Conservation (phyloP, 148 eudicot species). For the Polygonum maritimum region DNA sequence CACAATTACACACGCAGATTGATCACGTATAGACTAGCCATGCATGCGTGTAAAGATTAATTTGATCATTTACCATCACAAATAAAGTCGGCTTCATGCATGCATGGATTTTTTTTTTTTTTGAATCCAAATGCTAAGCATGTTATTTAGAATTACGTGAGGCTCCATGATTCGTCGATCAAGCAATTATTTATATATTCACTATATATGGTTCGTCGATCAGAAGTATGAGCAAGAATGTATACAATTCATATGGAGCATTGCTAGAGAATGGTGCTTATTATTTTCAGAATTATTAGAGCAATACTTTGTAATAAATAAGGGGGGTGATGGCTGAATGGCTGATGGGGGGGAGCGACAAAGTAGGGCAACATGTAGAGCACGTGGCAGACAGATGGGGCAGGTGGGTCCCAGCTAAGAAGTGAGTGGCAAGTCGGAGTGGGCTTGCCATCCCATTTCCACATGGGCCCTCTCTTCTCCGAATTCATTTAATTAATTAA, state of each 20-base stretch:
- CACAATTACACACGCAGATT: not conserved
- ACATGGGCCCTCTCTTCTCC: not conserved
- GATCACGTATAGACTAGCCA: not conserved
- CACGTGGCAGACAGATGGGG: slow-evolving; percentile 12
- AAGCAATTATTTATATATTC: too few species aligned
- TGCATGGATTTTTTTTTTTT: too few species aligned
- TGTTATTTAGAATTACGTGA: too few species aligned
- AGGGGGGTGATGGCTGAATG: not conserved
- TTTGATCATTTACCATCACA: not conserved
- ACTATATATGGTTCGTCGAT: too few species aligned
- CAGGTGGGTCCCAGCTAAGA: slow-evolving; percentile 8
- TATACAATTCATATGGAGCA: not conserved
- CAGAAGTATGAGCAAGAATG: too few species aligned
- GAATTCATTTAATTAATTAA: too few species aligned
- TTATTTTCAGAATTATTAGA: not conserved
- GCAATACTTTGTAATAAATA: not conserved
- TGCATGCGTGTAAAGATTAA: not conserved
- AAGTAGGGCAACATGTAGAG: slow-evolving; percentile 7
- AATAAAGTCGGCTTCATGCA: too few species aligned
- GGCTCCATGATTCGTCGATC: not conserved
- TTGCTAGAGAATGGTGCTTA: not conserved
- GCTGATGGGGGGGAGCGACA: slow-evolving; percentile 4
- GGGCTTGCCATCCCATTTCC: slow-evolving; percentile 3
- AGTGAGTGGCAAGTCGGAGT: slow-evolving; percentile 3
- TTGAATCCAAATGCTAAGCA: too few species aligned